phyloP scores from a whole-genome alignment of 345 rosid species.

The Anacardium occidentale region DNA sequence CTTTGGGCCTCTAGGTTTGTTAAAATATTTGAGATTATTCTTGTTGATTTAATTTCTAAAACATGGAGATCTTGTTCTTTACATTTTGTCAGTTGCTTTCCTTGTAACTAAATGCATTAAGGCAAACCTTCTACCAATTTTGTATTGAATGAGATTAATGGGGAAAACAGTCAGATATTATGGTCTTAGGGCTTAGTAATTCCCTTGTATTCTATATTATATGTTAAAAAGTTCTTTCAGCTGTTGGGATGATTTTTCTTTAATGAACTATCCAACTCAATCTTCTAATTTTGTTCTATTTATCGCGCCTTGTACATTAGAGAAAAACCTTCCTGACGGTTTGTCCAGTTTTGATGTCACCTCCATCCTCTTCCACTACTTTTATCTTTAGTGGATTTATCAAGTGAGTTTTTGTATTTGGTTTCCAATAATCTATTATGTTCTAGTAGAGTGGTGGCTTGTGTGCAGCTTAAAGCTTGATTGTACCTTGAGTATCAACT shows the following conservation, averaged over 20 bases:
- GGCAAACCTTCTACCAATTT: not conserved
- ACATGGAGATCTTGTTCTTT: not conserved
- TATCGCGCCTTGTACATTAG: constrained; percentile 53
- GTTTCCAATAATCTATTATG: not conserved
- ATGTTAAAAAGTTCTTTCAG: too few relatives aligned
- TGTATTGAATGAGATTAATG: not conserved
- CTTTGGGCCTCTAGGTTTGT: not conserved
- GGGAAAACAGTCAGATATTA: not conserved
- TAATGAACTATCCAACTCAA: not conserved
- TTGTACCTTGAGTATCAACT: constrained; percentile 2
- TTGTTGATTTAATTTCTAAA: not conserved
- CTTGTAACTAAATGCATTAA: too few relatives aligned
- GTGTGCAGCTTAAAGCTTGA: constrained; percentile 6
- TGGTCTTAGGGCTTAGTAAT: not conserved
- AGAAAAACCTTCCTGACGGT: constrained; percentile 67
- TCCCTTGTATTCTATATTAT: not conserved
- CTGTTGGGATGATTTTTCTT: not conserved
- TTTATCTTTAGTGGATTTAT: constrained; percentile 83
- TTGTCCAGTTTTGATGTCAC: constrained; percentile 74
- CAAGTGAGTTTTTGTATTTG: constrained; percentile 50
- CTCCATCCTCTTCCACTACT: constrained; percentile 92
- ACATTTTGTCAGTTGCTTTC: not conserved
- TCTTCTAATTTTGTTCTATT: constrained; percentile 13
- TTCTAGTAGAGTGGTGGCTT: not conserved
- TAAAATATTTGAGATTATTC: not conserved